phyloP scores from a whole-genome alignment of 495 filamentous ascomycete species.

The Trichoderma erinaceum region DNA sequence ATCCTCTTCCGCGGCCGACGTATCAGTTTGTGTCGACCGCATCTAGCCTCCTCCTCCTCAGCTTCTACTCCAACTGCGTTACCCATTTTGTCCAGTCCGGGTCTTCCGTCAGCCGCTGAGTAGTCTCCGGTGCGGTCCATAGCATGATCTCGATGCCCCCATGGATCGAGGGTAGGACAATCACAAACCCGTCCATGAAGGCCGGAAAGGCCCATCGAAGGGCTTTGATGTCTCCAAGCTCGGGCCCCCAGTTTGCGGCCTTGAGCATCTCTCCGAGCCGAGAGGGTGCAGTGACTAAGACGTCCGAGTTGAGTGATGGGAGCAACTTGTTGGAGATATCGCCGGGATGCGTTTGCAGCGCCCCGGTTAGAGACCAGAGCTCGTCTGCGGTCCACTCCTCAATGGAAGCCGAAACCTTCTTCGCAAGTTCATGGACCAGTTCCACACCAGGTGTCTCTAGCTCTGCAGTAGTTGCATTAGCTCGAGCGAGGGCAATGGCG shows the following conservation, averaged over 20 bases:
- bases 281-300: slow-evolving; percentile 13
- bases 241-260: background rate
- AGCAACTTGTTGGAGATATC: slow-evolving; percentile 13
- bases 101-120: slow-evolving; percentile 14
- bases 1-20: background rate
- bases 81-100: slow-evolving; percentile 16
- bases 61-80: slow-evolving; percentile 9
- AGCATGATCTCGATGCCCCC: slow-evolving; percentile 16
- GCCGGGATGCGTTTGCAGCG: slow-evolving; percentile 3
- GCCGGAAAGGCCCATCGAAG: slow-evolving; percentile 16
- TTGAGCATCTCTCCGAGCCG: slow-evolving; percentile 14
- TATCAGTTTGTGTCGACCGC: background rate
- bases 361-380: slow-evolving; percentile 13
- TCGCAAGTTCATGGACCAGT: slow-evolving; percentile 9
- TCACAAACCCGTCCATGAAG: slow-evolving; percentile 17
- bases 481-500: slow-evolving; percentile 15
- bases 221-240: slow-evolving; percentile 12
- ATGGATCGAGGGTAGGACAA: slow-evolving; percentile 13
- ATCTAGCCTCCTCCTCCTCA: background rate
- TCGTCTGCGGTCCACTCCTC: slow-evolving; percentile 16
- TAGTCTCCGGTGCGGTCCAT: slow-evolving; percentile 15
- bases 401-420: slow-evolving; percentile 15
- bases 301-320: slow-evolving; percentile 15
- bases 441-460: slow-evolving; percentile 11
- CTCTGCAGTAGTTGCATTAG: slow-evolving; percentile 15